phyloP scores from a whole-genome alignment of 2,329 filamentous ascomycete genomes.

The Sphaerulina populicola region DNA sequence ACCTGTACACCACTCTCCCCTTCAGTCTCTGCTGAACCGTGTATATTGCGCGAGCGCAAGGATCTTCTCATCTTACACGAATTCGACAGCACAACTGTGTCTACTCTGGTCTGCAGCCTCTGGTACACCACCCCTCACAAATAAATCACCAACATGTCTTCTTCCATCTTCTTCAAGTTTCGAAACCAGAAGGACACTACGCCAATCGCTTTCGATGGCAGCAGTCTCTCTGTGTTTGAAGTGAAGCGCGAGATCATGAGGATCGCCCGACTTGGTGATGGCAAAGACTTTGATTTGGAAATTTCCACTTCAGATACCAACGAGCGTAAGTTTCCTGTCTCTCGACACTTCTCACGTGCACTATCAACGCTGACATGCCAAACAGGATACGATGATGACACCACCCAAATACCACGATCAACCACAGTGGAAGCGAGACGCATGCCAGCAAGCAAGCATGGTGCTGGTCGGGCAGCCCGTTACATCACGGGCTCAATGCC shows the following conservation, averaged over 20 bases:
- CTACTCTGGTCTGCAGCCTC: slow-evolving; percentile 6
- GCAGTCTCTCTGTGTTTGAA: slow-evolving; percentile 95
- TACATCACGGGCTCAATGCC: slow-evolving; percentile 98
- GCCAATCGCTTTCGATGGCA: slow-evolving; percentile 92
- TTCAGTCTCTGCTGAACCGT: slow-evolving; percentile 12
- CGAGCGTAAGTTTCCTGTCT: slow-evolving; percentile 58
- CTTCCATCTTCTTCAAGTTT: slow-evolving; percentile 99
- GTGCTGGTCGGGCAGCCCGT: slow-evolving; percentile 80
- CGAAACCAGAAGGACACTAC: slow-evolving; percentile 96
- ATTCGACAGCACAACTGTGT: slow-evolving; percentile 5
- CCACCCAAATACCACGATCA: slow-evolving; percentile 89
- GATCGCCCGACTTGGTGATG: slow-evolving; percentile 87
- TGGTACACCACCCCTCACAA: background rate
- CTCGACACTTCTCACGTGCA: background rate
- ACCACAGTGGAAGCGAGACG: slow-evolving; percentile 87
- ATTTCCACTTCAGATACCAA: slow-evolving; percentile 88
- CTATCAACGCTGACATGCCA: slow-evolving; percentile 21
- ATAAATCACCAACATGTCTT: slow-evolving; percentile 60
- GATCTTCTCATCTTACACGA: slow-evolving; percentile 10
- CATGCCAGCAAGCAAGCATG: slow-evolving; percentile 72
- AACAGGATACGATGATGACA: slow-evolving; percentile 92
- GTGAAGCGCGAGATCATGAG: slow-evolving; percentile 97
- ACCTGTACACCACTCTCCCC: slow-evolving; percentile 24
- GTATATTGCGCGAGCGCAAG: slow-evolving; percentile 14
- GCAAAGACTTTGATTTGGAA: slow-evolving; percentile 89